These are phyloP conservation scores for Calonectria hawksworthii DNA, from an alignment of 2,329 filamentous ascomycete species.

Conservation along the genomic window DNA sequence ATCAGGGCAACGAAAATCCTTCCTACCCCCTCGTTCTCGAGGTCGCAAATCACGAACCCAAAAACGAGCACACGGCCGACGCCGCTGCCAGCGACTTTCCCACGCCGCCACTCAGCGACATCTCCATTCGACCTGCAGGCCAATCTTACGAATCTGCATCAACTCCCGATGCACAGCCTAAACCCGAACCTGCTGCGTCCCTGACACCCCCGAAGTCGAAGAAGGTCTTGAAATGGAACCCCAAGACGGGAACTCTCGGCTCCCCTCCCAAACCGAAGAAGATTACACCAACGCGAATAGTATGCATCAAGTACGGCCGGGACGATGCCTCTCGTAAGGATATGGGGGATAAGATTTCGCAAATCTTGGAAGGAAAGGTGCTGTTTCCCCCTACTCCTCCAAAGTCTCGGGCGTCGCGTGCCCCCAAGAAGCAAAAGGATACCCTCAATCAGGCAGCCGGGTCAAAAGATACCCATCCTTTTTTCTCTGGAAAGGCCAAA, in stretches of 20 bases:
- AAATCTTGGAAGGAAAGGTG: slow-evolving; percentile 65
- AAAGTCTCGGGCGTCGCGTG: slow-evolving; percentile 46
- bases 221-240: slow-evolving; percentile 70
- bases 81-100: slow-evolving; percentile 18
- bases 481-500: slow-evolving; percentile 57
- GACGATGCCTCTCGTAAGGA: slow-evolving; percentile 59
- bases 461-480: slow-evolving; percentile 57
- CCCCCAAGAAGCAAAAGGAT: slow-evolving; percentile 40
- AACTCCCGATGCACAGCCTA: slow-evolving; percentile 14
- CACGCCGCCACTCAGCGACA: slow-evolving; percentile 34
- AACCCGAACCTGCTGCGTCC: slow-evolving; percentile 23
- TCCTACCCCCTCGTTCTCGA: slow-evolving; percentile 27
- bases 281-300: slow-evolving; percentile 56
- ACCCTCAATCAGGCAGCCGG: slow-evolving; percentile 37
- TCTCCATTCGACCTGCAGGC: slow-evolving; percentile 7
- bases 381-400: slow-evolving; percentile 42
- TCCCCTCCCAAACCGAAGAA: slow-evolving; percentile 71
- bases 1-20: slow-evolving; percentile 32
- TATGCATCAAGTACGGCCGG: slow-evolving; percentile 71
- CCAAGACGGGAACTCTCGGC: slow-evolving; percentile 73
- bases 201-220: slow-evolving; percentile 52
- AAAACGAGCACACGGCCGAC: slow-evolving; percentile 21
- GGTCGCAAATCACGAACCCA: slow-evolving; percentile 19
- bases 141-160: slow-evolving; percentile 11
- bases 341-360: slow-evolving; percentile 73